Percentiles rank a stretch among this genome's conserved stretches.
These are phyloP conservation scores for Fulvia fulva DNA, from an alignment of 2,329 filamentous ascomycete species.

Conservation along the genomic window DNA sequence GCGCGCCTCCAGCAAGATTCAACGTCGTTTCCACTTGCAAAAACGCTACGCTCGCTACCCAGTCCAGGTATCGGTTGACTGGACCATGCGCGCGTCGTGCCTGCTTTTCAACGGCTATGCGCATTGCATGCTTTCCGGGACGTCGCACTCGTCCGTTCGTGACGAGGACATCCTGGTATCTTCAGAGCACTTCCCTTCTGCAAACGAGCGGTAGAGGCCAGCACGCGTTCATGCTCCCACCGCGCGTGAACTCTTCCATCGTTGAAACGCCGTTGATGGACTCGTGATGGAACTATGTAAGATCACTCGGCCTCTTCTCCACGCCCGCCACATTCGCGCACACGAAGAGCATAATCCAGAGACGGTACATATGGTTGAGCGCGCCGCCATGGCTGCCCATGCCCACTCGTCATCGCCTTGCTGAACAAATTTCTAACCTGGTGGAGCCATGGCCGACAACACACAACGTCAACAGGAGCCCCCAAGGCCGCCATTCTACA, in stretches of 20 bases:
- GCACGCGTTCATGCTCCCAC: not conserved
- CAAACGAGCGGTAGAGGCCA: not conserved
- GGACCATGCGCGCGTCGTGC: no score
- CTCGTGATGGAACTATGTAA: not conserved
- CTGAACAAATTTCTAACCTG: not conserved
- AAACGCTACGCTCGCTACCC: no score
- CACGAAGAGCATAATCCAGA: not conserved
- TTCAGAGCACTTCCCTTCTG: not conserved
- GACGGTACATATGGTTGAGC: no score
- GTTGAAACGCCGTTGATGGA: not conserved
- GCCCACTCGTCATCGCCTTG: not conserved
- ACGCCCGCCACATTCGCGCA: not conserved
- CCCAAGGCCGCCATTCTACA: not conserved
- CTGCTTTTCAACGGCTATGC: not conserved
- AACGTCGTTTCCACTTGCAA: not conserved
- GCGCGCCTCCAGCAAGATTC: not conserved
- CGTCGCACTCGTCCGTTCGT: not conserved
- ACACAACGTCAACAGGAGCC: not conserved
- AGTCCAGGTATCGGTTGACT: no score
- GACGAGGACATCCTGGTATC: not conserved
- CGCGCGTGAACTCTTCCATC: not conserved
- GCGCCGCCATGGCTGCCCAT: not conserved
- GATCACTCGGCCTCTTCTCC: not conserved
- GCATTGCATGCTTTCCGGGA: not conserved
- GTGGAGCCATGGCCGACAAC: not conserved